Percentiles rank a stretch among this genome's conserved stretches.
Conservation (phyloP, 805 yeast genomes). For the Cyberlindnera euphorbiae region DNA sequence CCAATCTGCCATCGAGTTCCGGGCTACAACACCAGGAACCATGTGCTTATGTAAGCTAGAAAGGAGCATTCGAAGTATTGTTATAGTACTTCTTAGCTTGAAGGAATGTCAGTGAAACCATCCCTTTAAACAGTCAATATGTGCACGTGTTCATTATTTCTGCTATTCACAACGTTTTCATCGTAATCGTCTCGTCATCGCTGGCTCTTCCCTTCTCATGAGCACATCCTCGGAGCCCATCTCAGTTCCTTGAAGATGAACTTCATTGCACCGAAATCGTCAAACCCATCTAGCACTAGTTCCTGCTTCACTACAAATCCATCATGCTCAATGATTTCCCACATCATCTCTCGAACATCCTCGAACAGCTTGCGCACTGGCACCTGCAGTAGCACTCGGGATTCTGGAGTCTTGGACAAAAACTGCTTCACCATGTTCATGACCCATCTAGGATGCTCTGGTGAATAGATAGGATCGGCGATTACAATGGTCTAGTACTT, state of each 20-base stretch:
- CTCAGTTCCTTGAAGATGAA: constrained; percentile 41
- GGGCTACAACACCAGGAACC: no score
- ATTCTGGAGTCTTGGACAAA: constrained; percentile 27
- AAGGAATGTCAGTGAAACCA: no score
- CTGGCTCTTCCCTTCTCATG: no score
- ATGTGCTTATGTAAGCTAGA: no score
- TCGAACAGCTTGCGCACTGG: constrained; percentile 71
- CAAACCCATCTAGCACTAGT: constrained; percentile 51
- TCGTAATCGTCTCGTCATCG: no score
- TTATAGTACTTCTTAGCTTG: no score
- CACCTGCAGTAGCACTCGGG: constrained; percentile 62
- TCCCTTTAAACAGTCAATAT: no score
- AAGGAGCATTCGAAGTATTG: no score
- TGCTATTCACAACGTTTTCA: no score
- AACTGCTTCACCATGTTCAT: constrained; percentile 52
- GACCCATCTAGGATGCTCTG: constrained; percentile 74
- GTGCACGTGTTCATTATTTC: no score
- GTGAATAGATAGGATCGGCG: constrained; percentile 87
- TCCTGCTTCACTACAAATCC: constrained; percentile 27
- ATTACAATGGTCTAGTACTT: constrained; percentile 59
- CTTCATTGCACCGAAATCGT: constrained; percentile 76
- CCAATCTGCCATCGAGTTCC: no score
- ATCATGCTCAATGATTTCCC: constrained; percentile 44
- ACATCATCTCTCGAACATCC: constrained; percentile 55
- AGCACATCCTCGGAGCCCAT: no score